Evolutionary conservation across 306 rosid species (phyloP), one percentile per base, ranked within the genome.

Genomic region (Glycine latifolia): DNA sequence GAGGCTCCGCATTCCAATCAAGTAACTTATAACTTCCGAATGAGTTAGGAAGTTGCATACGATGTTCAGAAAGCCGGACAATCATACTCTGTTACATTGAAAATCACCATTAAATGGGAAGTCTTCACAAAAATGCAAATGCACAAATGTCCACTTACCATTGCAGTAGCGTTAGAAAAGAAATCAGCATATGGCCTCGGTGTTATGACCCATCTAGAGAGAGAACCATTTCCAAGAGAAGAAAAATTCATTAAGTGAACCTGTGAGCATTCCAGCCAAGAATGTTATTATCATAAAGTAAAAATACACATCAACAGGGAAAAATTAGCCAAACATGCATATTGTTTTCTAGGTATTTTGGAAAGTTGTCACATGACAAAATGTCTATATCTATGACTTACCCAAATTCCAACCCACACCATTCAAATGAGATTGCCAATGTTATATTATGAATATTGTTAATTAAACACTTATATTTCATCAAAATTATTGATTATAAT

Each of bases 1-100:
- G 84, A 82, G 92, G 85, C 73, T 87, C 90, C 10, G 76, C 82
- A 54, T 83, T 87, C 97, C 99, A 96, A 77, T 79, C 78, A 83
- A 93, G 69, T 74, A 93, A 85, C 81, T 86, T 75, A 73, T 91
- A 96, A 81, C 79, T 89, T 83, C 97, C 95, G 53, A 91, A 92
- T 77, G 85, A 80, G 55, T 66, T 85, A 74, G 97, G 97, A 85
- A 96, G 90, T 50, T 89, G 88, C 86, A 96, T 46, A n/a, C 2
- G 91, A 76, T 91, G 93, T 72, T 90, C 94, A 43, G 88, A 86
- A 77, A 96, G 87, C 81, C 68, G 89, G 68, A 89, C 53, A 86
- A 92, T 81, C 77, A 96, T 93, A 62, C 78, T 86, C 99, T 96
- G 96, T 59, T 39, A 79, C 73, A 76, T 54, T 4, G 48, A 85